phyloP scores from a whole-genome alignment of 2,329 filamentous ascomycete species.

The Scedosporium apiospermum region DNA sequence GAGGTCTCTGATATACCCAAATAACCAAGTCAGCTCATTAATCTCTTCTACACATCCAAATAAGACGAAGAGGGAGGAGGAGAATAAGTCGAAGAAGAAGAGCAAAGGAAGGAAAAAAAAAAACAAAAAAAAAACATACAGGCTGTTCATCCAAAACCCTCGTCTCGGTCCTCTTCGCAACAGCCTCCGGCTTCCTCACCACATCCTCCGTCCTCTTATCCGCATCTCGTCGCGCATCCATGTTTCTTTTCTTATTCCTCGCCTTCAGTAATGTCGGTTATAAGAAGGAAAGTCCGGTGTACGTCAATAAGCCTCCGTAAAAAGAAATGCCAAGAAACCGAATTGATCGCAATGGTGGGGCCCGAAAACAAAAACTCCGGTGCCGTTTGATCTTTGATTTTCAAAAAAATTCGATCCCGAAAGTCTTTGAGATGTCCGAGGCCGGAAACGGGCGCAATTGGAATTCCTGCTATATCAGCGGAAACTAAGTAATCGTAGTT shows the following conservation, averaged over 20 bases:
- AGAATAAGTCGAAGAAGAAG: neutral
- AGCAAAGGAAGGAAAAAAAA: neutral
- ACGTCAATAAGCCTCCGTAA: too few species aligned
- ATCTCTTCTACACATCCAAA: neutral
- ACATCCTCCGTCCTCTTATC: neutral
- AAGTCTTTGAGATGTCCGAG: too few species aligned
- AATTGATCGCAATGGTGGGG: neutral
- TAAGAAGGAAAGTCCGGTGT: neutral
- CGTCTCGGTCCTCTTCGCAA: neutral
- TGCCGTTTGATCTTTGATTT: too few species aligned
- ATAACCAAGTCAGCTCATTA: neutral
- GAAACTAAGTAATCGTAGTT: too few species aligned
- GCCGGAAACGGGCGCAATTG: too few species aligned
- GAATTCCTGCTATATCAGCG: too few species aligned
- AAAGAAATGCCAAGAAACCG: neutral
- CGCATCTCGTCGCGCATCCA: neutral
- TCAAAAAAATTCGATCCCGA: too few species aligned
- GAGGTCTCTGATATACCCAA: neutral
- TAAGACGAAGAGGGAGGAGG: neutral
- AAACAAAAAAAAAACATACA: neutral
- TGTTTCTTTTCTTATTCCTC: neutral
- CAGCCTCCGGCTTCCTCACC: neutral
- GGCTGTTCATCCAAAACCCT: neutral
- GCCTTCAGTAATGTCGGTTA: neutral
- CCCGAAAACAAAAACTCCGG: neutral